Conservation (phyloP, 2,329 filamentous ascomycete species). For the Trichoderma gracile region DNA sequence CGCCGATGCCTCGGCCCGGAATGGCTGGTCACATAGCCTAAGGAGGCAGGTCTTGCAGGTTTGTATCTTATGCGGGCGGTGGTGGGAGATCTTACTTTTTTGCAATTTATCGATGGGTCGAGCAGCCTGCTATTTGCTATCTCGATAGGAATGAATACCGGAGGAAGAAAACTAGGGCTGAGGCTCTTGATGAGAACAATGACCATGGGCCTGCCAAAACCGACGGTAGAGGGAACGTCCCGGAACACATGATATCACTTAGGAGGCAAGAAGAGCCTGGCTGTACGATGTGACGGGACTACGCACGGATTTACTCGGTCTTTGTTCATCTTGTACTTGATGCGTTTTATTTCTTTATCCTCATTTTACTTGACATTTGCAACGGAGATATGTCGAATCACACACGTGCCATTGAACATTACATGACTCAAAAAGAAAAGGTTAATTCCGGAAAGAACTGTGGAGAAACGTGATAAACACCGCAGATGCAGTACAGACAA, state of each 20-base stretch:
- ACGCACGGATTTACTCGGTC: slow-evolving; percentile 13
- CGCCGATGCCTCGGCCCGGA: background rate
- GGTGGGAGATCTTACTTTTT: background rate
- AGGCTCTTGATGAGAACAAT: slow-evolving; percentile 21
- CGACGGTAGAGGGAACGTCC: background rate
- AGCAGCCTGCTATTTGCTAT: slow-evolving; percentile 23
- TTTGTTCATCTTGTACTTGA: slow-evolving; percentile 16
- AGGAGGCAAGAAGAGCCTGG: slow-evolving; percentile 21
- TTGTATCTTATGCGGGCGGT: background rate
- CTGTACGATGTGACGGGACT: slow-evolving; percentile 31
- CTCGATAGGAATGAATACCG: slow-evolving; percentile 17
- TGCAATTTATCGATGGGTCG: slow-evolving; percentile 6
- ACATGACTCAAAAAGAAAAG: background rate
- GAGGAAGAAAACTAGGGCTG: background rate
- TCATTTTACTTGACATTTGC: slow-evolving; percentile 5
- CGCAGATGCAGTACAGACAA: background rate
- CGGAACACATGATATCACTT: slow-evolving; percentile 19
- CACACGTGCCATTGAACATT: slow-evolving; percentile 13
- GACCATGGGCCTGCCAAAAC: background rate
- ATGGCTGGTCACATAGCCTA: slow-evolving; percentile 8
- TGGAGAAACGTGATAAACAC: background rate
- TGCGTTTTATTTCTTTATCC: slow-evolving; percentile 4
- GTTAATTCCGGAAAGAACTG: background rate
- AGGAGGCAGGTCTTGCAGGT: slow-evolving; percentile 4
- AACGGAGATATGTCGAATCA: background rate